Conservation (phyloP, 331 rosid species). For the Pyracantha coccinea region DNA sequence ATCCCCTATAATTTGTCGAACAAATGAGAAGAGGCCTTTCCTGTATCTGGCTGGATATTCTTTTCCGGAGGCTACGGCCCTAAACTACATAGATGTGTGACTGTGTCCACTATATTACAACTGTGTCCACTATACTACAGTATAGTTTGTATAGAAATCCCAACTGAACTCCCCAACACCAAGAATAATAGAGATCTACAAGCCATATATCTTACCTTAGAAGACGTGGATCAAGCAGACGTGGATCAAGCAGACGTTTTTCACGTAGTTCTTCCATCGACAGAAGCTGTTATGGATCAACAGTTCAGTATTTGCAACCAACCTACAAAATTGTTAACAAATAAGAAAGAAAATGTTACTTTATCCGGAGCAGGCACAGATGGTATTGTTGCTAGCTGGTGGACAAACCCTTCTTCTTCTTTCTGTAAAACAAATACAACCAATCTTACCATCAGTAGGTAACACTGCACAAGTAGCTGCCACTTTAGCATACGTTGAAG, state of each 20-base stretch:
- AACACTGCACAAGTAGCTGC: conserved; percentile 5
- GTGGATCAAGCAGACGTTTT: conserved; percentile 71
- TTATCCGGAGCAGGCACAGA: conserved; percentile 67
- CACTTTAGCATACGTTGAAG: not conserved
- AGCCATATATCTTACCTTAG: conserved; percentile 43
- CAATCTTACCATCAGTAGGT: conserved; percentile 1
- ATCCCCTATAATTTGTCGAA: not conserved
- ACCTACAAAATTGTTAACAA: not conserved
- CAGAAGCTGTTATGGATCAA: conserved; percentile 47
- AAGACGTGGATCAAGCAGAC: conserved; percentile 63
- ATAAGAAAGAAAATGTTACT: conserved; percentile 29
- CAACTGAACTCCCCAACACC: not conserved
- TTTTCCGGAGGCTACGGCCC: not conserved
- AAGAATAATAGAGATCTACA: not conserved
- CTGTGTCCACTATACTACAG: not conserved
- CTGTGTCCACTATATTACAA: not conserved
- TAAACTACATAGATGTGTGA: not conserved
- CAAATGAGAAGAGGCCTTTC: not conserved
- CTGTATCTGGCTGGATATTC: not conserved
- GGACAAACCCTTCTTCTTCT: conserved; percentile 70
- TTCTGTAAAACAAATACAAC: conserved; percentile 41
- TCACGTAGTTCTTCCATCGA: conserved; percentile 83
- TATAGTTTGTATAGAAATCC: not conserved
- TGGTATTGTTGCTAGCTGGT: conserved; percentile 69
- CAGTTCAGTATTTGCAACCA: not conserved